Conservation (phyloP, 352 stramenopile genomes). For the Phytophthora vignae region DNA sequence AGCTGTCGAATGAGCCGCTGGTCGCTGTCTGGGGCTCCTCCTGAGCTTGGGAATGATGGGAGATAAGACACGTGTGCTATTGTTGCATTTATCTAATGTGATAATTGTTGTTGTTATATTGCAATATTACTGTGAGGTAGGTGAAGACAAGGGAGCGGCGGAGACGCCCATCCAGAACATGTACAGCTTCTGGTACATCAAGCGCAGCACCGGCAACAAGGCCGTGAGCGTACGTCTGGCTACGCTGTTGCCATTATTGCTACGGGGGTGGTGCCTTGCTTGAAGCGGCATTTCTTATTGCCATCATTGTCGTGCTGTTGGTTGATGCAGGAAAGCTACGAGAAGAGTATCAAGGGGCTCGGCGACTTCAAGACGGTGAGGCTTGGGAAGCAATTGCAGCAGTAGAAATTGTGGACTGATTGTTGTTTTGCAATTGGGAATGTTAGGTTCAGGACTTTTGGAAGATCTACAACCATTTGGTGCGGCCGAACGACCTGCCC, state of each 20-base stretch:
- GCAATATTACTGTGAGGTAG: slow-evolving; percentile 25
- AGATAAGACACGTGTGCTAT: slow-evolving; percentile 7
- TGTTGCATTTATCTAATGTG: slow-evolving; percentile 9
- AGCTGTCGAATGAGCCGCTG: slow-evolving; percentile 2
- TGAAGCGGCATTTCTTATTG: slow-evolving; percentile 6
- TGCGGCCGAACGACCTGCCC: slow-evolving; percentile 90
- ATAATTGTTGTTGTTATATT: slow-evolving; percentile 18
- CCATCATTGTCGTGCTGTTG: slow-evolving; percentile 2
- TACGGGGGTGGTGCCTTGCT: background rate
- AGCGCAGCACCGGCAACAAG: slow-evolving; percentile 86
- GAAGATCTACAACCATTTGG: slow-evolving; percentile 94
- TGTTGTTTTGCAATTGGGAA: background rate
- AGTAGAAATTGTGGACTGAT: slow-evolving; percentile 7
- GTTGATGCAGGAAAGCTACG: slow-evolving; percentile 85
- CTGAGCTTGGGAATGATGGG: slow-evolving; percentile 1
- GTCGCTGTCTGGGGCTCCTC: background rate
- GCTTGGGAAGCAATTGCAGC: background rate
- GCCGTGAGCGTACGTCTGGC: slow-evolving; percentile 59
- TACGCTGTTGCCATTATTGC: background rate
- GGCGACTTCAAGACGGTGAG: slow-evolving; percentile 92
- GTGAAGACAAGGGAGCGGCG: slow-evolving; percentile 33
- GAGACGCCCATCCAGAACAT: slow-evolving; percentile 89
- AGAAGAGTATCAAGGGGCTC: slow-evolving; percentile 95
- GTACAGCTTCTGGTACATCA: slow-evolving; percentile 93
- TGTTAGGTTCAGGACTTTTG: slow-evolving; percentile 92